Conservation (phyloP, 305 asterid genomes). For the Solanum chacoense region DNA sequence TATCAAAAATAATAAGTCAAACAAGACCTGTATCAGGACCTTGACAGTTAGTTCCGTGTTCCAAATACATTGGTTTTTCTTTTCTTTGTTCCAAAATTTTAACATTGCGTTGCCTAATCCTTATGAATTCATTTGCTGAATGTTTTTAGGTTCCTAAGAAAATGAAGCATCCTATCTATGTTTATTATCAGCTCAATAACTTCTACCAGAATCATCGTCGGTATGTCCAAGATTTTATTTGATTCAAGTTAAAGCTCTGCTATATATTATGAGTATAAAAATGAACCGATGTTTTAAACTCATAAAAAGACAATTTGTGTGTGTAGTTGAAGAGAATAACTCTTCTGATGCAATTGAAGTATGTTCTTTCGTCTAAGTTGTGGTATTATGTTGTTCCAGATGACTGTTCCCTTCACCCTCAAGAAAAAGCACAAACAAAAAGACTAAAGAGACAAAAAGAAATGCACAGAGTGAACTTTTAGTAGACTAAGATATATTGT, state of each 20-base stretch:
- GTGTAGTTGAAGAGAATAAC: neutral
- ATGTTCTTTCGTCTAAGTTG: neutral
- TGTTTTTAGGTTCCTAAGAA: constrained; percentile 47
- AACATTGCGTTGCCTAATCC: neutral
- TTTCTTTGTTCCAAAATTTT: neutral
- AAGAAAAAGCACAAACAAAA: neutral
- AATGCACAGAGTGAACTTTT: neutral
- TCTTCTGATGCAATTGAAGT: neutral
- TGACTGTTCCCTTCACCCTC: neutral
- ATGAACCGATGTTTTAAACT: neutral
- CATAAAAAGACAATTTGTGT: neutral
- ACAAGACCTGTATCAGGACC: constrained; percentile 52
- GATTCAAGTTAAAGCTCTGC: neutral
- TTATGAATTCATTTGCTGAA: neutral
- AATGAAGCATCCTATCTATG: constrained; percentile 59
- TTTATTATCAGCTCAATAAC: constrained; percentile 63
- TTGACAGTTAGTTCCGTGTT: constrained; percentile 30
- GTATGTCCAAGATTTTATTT: constrained; percentile 15
- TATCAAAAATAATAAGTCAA: constrained; percentile 31
- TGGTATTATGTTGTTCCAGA: neutral
- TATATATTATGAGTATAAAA: neutral
- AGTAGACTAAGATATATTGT: neutral
- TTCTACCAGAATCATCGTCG: constrained; percentile 71
- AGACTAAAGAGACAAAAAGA: neutral
- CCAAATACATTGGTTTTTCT: neutral